Percentiles rank a stretch among this genome's conserved stretches.
Evolutionary conservation across 2,329 filamentous ascomycete genomes (phyloP).

Genomic region (Penicillium vulpinum): DNA sequence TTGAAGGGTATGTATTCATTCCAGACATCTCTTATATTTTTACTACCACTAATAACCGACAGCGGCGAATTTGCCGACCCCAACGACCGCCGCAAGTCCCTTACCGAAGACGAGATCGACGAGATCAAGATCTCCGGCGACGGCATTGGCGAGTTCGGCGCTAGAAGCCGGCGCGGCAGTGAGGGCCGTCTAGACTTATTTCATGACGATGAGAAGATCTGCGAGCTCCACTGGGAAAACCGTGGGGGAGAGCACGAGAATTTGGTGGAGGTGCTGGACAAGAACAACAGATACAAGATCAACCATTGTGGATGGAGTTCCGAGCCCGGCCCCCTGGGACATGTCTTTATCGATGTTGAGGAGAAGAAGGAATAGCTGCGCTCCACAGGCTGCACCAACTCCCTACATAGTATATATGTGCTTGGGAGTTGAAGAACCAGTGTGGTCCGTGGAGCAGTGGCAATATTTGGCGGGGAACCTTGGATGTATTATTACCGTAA

Average conservation of each 20-base stretch:
- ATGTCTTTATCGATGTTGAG: conserved; percentile 33
- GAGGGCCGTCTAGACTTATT: conserved; percentile 36
- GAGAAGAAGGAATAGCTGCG: conserved; percentile 26
- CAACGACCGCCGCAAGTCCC: conserved; percentile 21
- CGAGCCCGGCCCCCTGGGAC: conserved; percentile 31
- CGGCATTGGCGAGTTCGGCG: conserved; percentile 34
- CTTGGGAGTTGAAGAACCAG: not conserved
- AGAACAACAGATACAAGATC: conserved; percentile 27
- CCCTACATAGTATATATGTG: no score
- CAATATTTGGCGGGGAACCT: not conserved
- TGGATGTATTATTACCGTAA: not conserved
- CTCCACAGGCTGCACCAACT: conserved; percentile 3
- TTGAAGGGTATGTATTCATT: conserved; percentile 27
- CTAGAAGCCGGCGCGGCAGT: conserved; percentile 33
- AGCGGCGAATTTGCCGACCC: conserved; percentile 33
- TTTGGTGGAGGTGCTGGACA: conserved; percentile 30
- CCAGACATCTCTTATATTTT: not conserved
- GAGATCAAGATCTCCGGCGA: conserved; percentile 29
- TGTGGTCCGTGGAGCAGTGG: conserved; percentile 1
- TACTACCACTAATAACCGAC: conserved; percentile 9
- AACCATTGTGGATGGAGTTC: conserved; percentile 34
- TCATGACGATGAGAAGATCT: conserved; percentile 34
- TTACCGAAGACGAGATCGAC: conserved; percentile 34
- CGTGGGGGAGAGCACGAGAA: conserved; percentile 25
- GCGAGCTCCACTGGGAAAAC: conserved; percentile 37